Evolutionary conservation across 495 filamentous ascomycete species (phyloP), one percentile per base, ranked within the genome.

Genomic region (Daldinia decipiens): DNA sequence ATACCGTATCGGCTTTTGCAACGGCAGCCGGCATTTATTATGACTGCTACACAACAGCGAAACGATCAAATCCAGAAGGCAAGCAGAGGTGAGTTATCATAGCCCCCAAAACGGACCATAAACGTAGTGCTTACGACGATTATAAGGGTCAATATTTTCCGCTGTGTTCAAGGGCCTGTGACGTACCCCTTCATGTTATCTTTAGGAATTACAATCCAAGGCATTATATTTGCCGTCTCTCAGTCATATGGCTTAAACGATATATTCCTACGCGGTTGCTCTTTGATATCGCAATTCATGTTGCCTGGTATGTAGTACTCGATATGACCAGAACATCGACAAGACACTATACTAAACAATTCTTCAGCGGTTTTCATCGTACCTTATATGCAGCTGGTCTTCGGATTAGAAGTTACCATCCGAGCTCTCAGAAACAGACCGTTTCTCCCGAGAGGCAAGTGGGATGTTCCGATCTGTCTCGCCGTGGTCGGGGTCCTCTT

Each of bases 121-220:
- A 13, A 38, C 47, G 9, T 53, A 29, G 32, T 53, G 31, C 62
- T 69, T 40, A 68, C 60, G 13, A 54, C 17, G 39, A 21, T 55
- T 27, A 61, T 11, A 27, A 77, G 74, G 36, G 47, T 67, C 55
- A 75, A 65, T 68, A 68, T 78, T 65, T 77, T 83, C 53, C 76
- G 67, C 19, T 83, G 82, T 59, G 73, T 85, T 13, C 76, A 73
- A 31, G 78, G 77, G 19, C 74, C 76, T 15, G 78, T 82, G 13
- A 73, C 79, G 13, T 85, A 79, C 53, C 83, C 83, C 8, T 80
- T 85, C 26, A 68, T 84, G 5, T 55, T 85, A n/a, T 82, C 82
- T 1, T 59, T 82, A 45, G 79, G 78, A 53, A 85, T 85, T 65
- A 74, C 79, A 21, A 73, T 82, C 15, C 83, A 85, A 66, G 77